Conservation (phyloP, 176 grass and related monocot species). For the Oryza longistaminata region DNA sequence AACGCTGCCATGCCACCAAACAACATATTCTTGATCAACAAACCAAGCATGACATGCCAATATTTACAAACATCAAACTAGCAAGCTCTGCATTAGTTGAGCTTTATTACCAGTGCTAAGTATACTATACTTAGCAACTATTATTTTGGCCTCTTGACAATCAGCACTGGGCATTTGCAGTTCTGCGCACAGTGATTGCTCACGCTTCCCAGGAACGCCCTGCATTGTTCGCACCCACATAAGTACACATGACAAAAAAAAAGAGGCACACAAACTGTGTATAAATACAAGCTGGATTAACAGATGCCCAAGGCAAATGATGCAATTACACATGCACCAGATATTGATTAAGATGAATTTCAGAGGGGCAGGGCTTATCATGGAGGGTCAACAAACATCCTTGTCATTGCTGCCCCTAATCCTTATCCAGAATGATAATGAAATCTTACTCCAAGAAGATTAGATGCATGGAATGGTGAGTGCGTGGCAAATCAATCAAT, state of each 20-base stretch:
- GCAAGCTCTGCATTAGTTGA: neutral
- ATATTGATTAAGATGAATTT: neutral
- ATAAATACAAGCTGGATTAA: neutral
- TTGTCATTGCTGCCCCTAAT: neutral
- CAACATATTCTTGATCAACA: neutral
- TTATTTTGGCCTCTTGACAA: slow-evolving; percentile 51
- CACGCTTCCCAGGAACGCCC: slow-evolving; percentile 60
- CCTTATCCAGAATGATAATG: neutral
- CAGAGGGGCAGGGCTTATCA: neutral
- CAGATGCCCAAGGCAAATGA: neutral
- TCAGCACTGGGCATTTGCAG: slow-evolving; percentile 57
- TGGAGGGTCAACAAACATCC: neutral
- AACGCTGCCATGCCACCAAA: neutral
- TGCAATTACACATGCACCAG: neutral
- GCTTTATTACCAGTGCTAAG: neutral
- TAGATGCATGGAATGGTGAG: neutral
- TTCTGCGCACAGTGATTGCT: slow-evolving; percentile 66
- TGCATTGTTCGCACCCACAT: neutral
- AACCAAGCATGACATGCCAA: neutral
- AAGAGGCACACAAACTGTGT: neutral
- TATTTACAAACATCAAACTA: neutral
- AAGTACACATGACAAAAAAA: too few relatives aligned
- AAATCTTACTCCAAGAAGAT: too few relatives aligned
- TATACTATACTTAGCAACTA: neutral
- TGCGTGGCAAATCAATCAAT: neutral